phyloP scores from a whole-genome alignment of 208 protist species.

The Entamoeba invadens region DNA sequence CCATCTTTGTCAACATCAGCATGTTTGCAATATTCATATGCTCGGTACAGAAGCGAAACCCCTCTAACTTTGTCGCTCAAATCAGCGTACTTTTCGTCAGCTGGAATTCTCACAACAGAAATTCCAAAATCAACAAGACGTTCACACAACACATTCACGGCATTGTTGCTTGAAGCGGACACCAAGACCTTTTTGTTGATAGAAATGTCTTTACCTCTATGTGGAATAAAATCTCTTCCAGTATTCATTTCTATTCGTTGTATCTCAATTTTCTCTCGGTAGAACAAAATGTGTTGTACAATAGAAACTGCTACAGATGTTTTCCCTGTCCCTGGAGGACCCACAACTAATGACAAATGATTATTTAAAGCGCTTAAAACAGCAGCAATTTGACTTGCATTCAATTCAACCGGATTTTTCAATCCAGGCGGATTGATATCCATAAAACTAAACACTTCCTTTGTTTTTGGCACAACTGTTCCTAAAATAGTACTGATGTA shows the following conservation, averaged over 20 bases:
- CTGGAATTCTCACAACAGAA: conserved; percentile 67
- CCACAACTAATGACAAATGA: not conserved
- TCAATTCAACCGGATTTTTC: not conserved
- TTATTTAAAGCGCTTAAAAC: not conserved
- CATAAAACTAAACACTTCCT: too few relatives aligned
- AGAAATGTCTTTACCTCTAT: not conserved
- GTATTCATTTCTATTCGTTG: not conserved
- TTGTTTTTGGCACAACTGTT: too few relatives aligned
- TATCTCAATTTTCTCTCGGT: not conserved
- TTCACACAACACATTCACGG: conserved; percentile 79
- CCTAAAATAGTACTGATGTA: too few relatives aligned
- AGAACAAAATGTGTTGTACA: too few relatives aligned
- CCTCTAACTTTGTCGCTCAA: conserved; percentile 51
- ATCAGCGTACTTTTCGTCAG: conserved; percentile 63
- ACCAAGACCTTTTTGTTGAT: conserved; percentile 41
- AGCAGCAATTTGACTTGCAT: not conserved
- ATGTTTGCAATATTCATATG: not conserved
- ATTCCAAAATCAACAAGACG: conserved; percentile 72
- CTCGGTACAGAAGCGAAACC: not conserved
- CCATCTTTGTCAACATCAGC: not conserved
- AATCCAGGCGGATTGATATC: too few relatives aligned
- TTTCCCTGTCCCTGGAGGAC: not conserved
- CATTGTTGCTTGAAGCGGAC: conserved; percentile 78
- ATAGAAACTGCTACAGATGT: not conserved
- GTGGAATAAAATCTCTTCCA: not conserved